Percentiles rank a stretch among this genome's conserved stretches.
phyloP scores from a whole-genome alignment of 2,329 filamentous ascomycete species.

The Microsporum audouinii region DNA sequence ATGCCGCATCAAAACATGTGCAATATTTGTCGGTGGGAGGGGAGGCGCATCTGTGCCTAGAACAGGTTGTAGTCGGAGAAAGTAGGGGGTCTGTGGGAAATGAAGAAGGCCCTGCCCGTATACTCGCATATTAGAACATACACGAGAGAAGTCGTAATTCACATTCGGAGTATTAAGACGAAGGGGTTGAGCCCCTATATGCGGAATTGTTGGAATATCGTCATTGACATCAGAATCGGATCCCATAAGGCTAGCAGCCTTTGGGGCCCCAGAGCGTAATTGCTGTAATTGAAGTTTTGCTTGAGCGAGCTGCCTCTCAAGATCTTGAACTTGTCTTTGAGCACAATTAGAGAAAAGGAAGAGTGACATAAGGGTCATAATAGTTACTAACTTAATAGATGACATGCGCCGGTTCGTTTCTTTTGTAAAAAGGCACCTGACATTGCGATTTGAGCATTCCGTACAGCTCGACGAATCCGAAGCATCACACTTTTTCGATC shows the following conservation, averaged over 20 bases:
- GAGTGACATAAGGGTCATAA: background rate
- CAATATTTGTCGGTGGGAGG: constrained; percentile 57
- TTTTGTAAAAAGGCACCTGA: constrained; percentile 98
- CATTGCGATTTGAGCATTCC: constrained; percentile 90
- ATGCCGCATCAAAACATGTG: constrained; percentile 60
- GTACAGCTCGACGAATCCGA: constrained; percentile 94
- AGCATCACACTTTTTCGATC: constrained; percentile 61
- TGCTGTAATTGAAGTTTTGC: constrained; percentile 69
- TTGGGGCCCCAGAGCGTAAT: constrained; percentile 53
- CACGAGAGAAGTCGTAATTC: constrained; percentile 55
- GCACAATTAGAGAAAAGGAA: constrained; percentile 4
- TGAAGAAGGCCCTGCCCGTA: constrained; percentile 72
- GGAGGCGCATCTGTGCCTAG: constrained; percentile 48
- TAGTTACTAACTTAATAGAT: constrained; percentile 65
- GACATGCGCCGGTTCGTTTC: constrained; percentile 98
- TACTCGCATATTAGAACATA: constrained; percentile 59
- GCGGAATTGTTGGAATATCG: constrained; percentile 48
- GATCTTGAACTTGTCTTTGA: constrained; percentile 72
- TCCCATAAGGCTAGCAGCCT: constrained; percentile 38
- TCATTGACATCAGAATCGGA: constrained; percentile 27
- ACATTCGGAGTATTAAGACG: constrained; percentile 50
- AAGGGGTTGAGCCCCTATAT: constrained; percentile 54
- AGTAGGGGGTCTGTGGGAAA: constrained; percentile 57
- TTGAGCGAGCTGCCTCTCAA: constrained; percentile 79
- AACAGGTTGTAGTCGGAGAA: constrained; percentile 37